Conservation (phyloP, 257 asterid species). For the Capsicum rhomboideum region DNA sequence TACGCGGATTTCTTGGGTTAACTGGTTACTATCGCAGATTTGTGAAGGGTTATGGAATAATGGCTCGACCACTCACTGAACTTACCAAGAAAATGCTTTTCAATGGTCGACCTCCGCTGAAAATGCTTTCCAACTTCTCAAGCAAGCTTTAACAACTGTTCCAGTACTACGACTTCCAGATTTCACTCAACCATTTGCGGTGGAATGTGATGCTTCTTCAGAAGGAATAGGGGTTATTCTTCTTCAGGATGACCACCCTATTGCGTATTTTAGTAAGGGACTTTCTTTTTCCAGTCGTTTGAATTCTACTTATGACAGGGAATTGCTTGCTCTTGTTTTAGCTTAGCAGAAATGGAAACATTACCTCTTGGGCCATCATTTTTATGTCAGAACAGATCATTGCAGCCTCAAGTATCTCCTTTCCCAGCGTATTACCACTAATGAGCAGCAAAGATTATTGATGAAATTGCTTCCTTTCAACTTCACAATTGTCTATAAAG, state of each 20-base stretch:
- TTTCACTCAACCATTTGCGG: neutral
- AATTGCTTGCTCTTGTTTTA: neutral
- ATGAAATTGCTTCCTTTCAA: neutral
- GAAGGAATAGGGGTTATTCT: neutral
- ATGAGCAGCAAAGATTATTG: neutral
- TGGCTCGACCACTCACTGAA: neutral
- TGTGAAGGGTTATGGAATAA: neutral
- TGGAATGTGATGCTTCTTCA: neutral
- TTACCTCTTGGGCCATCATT: neutral
- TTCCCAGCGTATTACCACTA: neutral
- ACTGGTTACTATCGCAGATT: neutral
- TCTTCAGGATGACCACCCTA: neutral
- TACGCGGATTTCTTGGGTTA: neutral
- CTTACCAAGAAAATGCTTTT: neutral
- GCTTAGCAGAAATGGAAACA: neutral
- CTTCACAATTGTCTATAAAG: neutral
- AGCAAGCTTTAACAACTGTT: neutral
- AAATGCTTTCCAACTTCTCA: neutral
- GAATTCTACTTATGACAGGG: neutral
- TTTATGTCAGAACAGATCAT: neutral
- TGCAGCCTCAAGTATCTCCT: neutral
- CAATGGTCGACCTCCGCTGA: neutral
- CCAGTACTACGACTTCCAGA: neutral
- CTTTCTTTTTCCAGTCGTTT: neutral
- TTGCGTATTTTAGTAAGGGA: neutral